These are phyloP conservation scores for Penicillium sp. DNA, from an alignment of 2,329 filamentous ascomycete species.

Conservation along the genomic window DNA sequence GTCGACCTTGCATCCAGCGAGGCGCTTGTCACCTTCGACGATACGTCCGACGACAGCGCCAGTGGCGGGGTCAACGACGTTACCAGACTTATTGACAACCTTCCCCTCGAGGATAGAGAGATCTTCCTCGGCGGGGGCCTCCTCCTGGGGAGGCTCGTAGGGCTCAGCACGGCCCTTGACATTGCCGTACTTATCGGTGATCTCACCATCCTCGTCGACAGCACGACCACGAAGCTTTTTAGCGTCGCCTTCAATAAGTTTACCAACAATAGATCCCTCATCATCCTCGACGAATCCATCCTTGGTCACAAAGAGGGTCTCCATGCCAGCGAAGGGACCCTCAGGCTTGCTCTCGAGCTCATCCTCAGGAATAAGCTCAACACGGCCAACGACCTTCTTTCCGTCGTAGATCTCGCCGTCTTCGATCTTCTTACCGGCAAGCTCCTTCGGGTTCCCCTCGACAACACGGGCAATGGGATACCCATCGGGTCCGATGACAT, in stretches of 20 bases:
- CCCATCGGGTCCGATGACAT: constrained; percentile 53
- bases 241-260: constrained; percentile 66
- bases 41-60: constrained; percentile 60
- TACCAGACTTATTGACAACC: constrained; percentile 63
- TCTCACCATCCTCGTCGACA: constrained; percentile 80
- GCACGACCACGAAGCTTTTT: constrained; percentile 69
- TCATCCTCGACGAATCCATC: constrained; percentile 66
- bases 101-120: constrained; percentile 61
- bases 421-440: constrained; percentile 56
- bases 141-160: constrained; percentile 51
- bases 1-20: constrained; percentile 62
- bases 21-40: constrained; percentile 55
- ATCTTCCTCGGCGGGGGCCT: constrained; percentile 45
- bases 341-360: constrained; percentile 56
- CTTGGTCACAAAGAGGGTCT: constrained; percentile 56
- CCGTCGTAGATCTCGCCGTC: constrained; percentile 57
- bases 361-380: constrained; percentile 57
- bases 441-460: constrained; percentile 54
- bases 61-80: constrained; percentile 56
- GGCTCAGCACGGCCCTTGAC: constrained; percentile 60
- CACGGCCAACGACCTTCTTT: constrained; percentile 56
- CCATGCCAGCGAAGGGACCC: constrained; percentile 58
- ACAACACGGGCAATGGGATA: constrained; percentile 56
- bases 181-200: constrained; percentile 72
- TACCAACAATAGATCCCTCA: constrained; percentile 73